Base-by-base conservation (phyloP, 2,329 filamentous ascomycete genomes). In the Alternaria arbusti region DNA sequence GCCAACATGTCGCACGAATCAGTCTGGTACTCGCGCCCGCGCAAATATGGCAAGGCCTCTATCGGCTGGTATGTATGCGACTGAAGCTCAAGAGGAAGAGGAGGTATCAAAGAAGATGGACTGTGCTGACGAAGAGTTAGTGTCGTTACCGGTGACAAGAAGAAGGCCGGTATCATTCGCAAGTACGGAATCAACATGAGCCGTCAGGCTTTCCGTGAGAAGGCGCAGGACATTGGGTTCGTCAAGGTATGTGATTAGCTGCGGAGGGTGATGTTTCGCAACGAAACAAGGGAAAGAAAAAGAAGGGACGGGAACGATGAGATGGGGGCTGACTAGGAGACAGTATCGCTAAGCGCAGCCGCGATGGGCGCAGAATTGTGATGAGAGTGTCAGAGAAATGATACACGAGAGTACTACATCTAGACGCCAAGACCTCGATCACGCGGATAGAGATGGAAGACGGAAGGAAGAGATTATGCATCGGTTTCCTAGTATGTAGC, bases 21-120 rank as follows among this genome's bases (percentile, higher is more conserved):
- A 9, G 93, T 98, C 85, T 98, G 94, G 93, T 97, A 96, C 90
- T 97, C 93, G 80, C 94, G 94, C 84, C 95, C 96, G 80, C 91
- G 94, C 85, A 93, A 85, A 82, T 97, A 96, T 89, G 94, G 94
- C 87, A 97, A 97, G 89, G 94, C 94, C 85, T 88, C 92, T 82
- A 91, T 94, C 83, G 85, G 86, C 82, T 97, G 94, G 94, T 97
- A 92, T 2, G 64, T 65, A 9, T 17, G 3, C 5, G 36, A 10
- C 15, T 0, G 4, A 5, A 40, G 10, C 5, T n/a, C 1, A 40
- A 9, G 8, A 0, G 32, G 9, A 17, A n/a, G 2, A n/a, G 5
- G 15, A 30, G 28, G 28, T 1, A 1, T 30, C 6, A 30, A 13
- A 30, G 15, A 40, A 40, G 8, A 17, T 1, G 32, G 9, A 10